phyloP scores from a whole-genome alignment of 371 early-diverging fungal species.

The Catenaria anguillulae region DNA sequence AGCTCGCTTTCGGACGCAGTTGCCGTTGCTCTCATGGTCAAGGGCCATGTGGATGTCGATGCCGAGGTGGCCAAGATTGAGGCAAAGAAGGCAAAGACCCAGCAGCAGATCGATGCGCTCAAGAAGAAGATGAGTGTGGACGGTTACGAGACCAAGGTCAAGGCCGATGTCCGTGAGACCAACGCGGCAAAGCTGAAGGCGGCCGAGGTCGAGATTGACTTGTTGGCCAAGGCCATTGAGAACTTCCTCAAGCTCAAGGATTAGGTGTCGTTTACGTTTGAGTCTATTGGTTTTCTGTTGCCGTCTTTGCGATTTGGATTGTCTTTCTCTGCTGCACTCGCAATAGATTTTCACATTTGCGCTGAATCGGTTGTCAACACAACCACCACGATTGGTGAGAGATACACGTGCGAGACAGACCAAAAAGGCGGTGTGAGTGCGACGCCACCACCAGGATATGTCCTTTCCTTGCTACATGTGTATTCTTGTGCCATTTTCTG shows the following conservation, averaged over 20 bases:
- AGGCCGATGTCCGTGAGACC: slow-evolving; percentile 42
- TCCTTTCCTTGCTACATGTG: too few species aligned
- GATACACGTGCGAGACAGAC: too few species aligned
- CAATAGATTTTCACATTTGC: too few species aligned
- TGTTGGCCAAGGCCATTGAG: slow-evolving; percentile 38
- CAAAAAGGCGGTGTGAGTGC: too few species aligned
- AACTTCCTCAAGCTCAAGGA: slow-evolving; percentile 45
- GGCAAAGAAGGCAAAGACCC: slow-evolving; percentile 43
- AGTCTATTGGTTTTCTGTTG: too few species aligned
- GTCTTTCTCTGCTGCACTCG: too few species aligned
- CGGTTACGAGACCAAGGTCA: slow-evolving; percentile 48
- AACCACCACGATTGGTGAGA: too few species aligned
- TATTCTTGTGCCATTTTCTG: too few species aligned
- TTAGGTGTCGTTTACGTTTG: slow-evolving; percentile 5
- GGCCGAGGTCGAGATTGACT: slow-evolving; percentile 51
- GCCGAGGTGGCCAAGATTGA: slow-evolving; percentile 56
- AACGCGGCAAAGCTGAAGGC: slow-evolving; percentile 29
- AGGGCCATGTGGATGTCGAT: slow-evolving; percentile 60
- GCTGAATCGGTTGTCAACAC: too few species aligned
- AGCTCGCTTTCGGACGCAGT: slow-evolving; percentile 37
- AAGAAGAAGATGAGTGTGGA: slow-evolving; percentile 38
- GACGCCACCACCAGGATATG: too few species aligned
- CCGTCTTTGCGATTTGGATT: too few species aligned
- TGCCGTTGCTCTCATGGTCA: slow-evolving; percentile 47
- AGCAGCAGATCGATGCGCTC: slow-evolving; percentile 29